Evolutionary conservation across 108 stramenopile species (phyloP), one percentile per base, ranked within the genome.

Genomic region (Schizochytrium sp.): DNA sequence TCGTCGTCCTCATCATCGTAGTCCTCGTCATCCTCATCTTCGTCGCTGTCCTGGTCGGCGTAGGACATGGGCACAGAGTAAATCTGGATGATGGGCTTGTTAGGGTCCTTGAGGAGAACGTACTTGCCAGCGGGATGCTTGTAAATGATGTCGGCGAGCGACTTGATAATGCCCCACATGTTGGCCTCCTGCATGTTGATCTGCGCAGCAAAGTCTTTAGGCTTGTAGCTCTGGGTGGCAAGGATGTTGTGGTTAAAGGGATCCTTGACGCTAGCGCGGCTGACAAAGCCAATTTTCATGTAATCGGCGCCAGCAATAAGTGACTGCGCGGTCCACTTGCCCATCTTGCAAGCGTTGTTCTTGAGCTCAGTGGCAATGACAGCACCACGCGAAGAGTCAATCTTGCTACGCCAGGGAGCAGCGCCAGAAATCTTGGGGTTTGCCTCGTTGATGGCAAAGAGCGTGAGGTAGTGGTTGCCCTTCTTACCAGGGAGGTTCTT

Each of bases 101-200:
- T 97, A 21, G 98, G 98, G 91, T 99, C 98, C 72, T 96, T 92
- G 96, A 98, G 95, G 76, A 99, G 90, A 44, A 99, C 97, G 89
- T 97, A 99, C 95, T 99, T 99, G 58, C 98, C 98, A 43, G 72
- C 72, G 43, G 89, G 63, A 72, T 96, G 95, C 91, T 95, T 93
- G 83, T 91, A 89, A 60, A 99, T 92, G 76, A 98, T 90, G 72
- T 98, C 95, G 48, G 97, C 93, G 89, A 98, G 96, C 96, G 97
- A 94, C 83, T 98, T 96, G 88, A 99, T 94, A 90, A 98, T 97
- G 45, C 97, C 97, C 99, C 99, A 99, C 97, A 98, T 98, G 89
- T 96, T 96, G 59, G 93, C 94, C 91, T 96, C 94, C 87, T 90
- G 96, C 88, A 99, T 89, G 14, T 95, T 96, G 60, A 99, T 98